These are phyloP conservation scores for Penicillium pancosmium DNA, from an alignment of 495 filamentous ascomycete genomes.

Conservation along the genomic window DNA sequence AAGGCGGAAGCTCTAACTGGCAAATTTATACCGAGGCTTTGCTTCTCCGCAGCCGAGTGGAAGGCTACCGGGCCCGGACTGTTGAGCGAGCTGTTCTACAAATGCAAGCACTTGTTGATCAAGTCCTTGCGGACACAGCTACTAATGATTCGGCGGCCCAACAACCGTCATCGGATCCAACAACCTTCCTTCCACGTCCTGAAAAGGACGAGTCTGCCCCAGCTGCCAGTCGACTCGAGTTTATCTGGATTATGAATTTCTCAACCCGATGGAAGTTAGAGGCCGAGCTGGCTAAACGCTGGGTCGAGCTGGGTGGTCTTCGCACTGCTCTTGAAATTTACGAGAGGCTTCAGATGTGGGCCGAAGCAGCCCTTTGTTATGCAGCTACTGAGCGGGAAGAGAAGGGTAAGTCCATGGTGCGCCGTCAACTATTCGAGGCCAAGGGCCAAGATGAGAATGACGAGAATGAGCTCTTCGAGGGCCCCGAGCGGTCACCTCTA, in stretches of 20 bases:
- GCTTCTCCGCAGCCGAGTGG: conserved; percentile 83
- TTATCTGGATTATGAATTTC: conserved; percentile 79
- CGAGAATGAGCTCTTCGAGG: conserved; percentile 61
- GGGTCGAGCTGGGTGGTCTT: conserved; percentile 84
- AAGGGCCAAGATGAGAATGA: conserved; percentile 44
- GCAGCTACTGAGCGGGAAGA: conserved; percentile 80
- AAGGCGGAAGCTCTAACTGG: conserved; percentile 93
- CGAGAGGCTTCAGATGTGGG: conserved; percentile 91
- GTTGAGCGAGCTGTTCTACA: conserved; percentile 88
- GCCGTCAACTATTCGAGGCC: conserved; percentile 73
- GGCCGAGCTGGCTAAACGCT: conserved; percentile 86
- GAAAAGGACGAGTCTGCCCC: conserved; percentile 78
- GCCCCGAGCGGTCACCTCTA: conserved; percentile 65
- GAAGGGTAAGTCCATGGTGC: conserved; percentile 74
- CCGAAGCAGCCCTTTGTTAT: conserved; percentile 90
- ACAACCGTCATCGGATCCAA: conserved; percentile 39
- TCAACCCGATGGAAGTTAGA: conserved; percentile 93
- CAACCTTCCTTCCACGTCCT: conserved; percentile 81
- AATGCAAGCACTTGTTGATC: conserved; percentile 93
- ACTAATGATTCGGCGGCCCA: conserved; percentile 36
- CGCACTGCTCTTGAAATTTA: conserved; percentile 94
- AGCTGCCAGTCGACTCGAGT: conserved; percentile 71
- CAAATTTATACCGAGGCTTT: conserved; percentile 95
- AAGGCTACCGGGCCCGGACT: conserved; percentile 81
- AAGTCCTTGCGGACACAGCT: conserved; percentile 88